A percentile compares a stretch with the other conserved stretches of the same genome.
Evolutionary conservation across 805 yeast genomes (phyloP).

Genomic region (Lipomyces anomalus): DNA sequence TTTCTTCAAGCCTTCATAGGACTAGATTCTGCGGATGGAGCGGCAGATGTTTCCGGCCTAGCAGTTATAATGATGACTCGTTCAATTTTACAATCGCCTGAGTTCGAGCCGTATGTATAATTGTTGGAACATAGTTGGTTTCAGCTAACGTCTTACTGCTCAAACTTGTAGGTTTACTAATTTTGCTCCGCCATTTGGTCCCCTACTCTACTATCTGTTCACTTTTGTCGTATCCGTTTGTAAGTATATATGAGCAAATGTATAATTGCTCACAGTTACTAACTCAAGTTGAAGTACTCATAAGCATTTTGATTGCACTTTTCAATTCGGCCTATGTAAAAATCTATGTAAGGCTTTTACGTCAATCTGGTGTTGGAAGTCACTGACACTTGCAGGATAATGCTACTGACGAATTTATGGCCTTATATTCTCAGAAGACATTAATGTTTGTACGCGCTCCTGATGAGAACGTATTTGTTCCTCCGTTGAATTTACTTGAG

Average conservation of each 20-base stretch:
- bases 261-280: too few relatives aligned
- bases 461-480: conserved; percentile 75
- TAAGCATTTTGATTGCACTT: conserved; percentile 79
- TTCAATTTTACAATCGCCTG: conserved; percentile 70
- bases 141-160: too few relatives aligned
- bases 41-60: conserved; percentile 61
- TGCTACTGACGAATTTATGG: conserved; percentile 79
- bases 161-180: too few relatives aligned
- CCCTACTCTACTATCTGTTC: conserved; percentile 69
- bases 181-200: conserved; percentile 82
- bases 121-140: too few relatives aligned
- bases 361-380: background rate
- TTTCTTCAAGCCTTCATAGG: conserved; percentile 85
- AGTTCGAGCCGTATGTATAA: conserved; percentile 57
- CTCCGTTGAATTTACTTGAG: conserved; percentile 78
- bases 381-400: conserved; percentile 43
- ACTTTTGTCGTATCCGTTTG: conserved; percentile 59
- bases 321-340: conserved; percentile 78
- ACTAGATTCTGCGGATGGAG: conserved; percentile 81
- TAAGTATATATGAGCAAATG: conserved; percentile 24
- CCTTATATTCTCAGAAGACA: conserved; percentile 77
- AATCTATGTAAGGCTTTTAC: conserved; percentile 45
- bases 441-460: conserved; percentile 82
- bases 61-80: conserved; percentile 61
- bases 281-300: conserved; percentile 50